Percentiles rank a stretch among this genome's conserved stretches.
phyloP scores from a whole-genome alignment of 495 filamentous ascomycete species.

The Lasiosphaeria miniovina region DNA sequence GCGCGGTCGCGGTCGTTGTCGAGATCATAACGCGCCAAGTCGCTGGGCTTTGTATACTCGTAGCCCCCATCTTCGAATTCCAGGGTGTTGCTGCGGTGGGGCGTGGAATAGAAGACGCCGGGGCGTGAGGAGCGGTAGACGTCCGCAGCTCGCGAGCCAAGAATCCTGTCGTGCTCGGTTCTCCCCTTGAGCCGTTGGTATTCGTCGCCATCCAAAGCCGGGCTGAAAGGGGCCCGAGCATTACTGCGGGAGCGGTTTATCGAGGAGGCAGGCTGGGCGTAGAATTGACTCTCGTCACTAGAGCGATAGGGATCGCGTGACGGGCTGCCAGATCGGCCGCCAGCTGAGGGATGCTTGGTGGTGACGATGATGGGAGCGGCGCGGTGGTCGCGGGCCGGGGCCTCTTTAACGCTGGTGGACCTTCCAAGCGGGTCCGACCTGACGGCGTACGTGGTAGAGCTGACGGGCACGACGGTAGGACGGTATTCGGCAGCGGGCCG shows the following conservation, averaged over 20 bases:
- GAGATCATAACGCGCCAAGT: conserved; percentile 64
- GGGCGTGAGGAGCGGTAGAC: conserved; percentile 38
- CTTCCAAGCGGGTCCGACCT: conserved; percentile 42
- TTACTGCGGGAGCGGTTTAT: conserved; percentile 34
- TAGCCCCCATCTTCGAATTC: conserved; percentile 67
- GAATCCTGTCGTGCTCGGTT: conserved; percentile 39
- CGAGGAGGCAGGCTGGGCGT: conserved; percentile 50
- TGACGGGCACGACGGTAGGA: conserved; percentile 28
- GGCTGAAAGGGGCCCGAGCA: conserved; percentile 28
- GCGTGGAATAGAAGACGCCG: conserved; percentile 31
- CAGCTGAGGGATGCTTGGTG: conserved; percentile 31
- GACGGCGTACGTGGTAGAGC: conserved; percentile 47
- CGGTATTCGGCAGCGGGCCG: conserved; percentile 31
- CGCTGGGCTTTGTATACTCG: conserved; percentile 68
- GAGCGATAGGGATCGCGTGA: conserved; percentile 46
- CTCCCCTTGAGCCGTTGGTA: conserved; percentile 42
- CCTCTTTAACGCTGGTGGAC: conserved; percentile 39
- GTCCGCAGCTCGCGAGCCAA: conserved; percentile 30
- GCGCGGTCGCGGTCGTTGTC: conserved; percentile 40
- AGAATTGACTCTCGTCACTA: conserved; percentile 49
- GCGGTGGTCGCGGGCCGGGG: conserved; percentile 35
- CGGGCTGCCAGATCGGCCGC: conserved; percentile 40
- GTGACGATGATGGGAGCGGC: conserved; percentile 47
- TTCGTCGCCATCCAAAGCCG: conserved; percentile 43
- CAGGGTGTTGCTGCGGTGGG: conserved; percentile 37